These are phyloP conservation scores for Gossypium herbaceum DNA, from an alignment of 345 rosid genomes.

Conservation along the genomic window DNA sequence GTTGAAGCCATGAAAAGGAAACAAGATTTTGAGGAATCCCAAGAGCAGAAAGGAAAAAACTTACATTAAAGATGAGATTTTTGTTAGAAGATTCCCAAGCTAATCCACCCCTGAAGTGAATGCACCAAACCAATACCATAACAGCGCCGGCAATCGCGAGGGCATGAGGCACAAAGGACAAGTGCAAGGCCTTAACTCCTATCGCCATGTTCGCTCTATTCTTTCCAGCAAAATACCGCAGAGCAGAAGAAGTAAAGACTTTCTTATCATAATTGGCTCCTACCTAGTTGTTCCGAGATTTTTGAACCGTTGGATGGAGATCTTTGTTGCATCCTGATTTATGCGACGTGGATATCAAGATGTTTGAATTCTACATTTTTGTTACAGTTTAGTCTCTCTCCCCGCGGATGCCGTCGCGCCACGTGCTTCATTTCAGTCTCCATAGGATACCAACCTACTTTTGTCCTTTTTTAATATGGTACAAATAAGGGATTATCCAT, in stretches of 20 bases:
- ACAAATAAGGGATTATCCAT: too few species aligned
- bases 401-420: background rate
- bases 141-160: constrained; percentile 51
- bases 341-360: background rate
- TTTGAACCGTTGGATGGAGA: background rate
- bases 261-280: too few species aligned
- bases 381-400: background rate
- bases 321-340: background rate
- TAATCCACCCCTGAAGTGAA: constrained; percentile 65
- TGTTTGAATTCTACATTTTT: background rate
- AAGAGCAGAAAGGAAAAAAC: constrained; percentile 7
- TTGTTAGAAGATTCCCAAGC: constrained; percentile 60
- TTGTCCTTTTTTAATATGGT: too few species aligned
- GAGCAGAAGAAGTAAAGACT: too few species aligned
- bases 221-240: background rate
- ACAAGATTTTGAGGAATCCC: background rate
- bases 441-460: background rate
- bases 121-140: constrained; percentile 79
- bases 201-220: constrained; percentile 40
- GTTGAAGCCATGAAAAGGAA: background rate
- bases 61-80: constrained; percentile 88
- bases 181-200: constrained; percentile 43
- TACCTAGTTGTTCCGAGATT: background rate
- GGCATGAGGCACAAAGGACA: constrained; percentile 59
- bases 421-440: background rate